Evolutionary conservation across 257 asterid genomes (phyloP).

Genomic region (Linderniella brevidens): DNA sequence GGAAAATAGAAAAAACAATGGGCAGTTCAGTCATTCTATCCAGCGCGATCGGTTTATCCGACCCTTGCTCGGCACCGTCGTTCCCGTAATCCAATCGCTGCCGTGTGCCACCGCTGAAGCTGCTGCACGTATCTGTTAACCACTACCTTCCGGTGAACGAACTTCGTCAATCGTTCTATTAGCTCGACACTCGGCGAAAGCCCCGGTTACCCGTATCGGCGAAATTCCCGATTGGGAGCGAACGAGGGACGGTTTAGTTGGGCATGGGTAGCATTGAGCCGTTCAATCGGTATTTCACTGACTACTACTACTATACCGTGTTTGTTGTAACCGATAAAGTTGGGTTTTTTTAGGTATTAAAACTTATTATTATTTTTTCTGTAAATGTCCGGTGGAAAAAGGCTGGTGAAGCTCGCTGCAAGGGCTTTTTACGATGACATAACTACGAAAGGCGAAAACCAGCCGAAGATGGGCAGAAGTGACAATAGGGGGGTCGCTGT

Average conservation of each 20-base stretch:
- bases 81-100: too few relatives aligned
- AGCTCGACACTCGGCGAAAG: too few relatives aligned
- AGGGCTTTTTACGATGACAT: constrained; percentile 90
- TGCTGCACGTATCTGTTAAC: too few relatives aligned
- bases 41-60: too few relatives aligned
- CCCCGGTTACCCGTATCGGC: too few relatives aligned
- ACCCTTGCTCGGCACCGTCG: too few relatives aligned
- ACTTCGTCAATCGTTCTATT: too few relatives aligned
- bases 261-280: constrained; percentile 24
- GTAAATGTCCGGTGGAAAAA: constrained; percentile 10
- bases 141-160: too few relatives aligned
- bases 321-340: constrained; percentile 1
- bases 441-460: constrained; percentile 77
- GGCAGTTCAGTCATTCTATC: too few relatives aligned
- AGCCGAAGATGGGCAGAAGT: constrained; percentile 67
- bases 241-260: background rate
- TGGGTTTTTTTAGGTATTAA: constrained; percentile 1
- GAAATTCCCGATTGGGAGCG: too few relatives aligned
- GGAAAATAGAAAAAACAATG: too few relatives aligned
- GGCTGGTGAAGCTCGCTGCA: constrained; percentile 82
- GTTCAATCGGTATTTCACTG: constrained; percentile 22
- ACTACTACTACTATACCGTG: background rate
- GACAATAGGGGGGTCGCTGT: constrained; percentile 92
- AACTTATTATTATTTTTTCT: background rate
- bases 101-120: too few relatives aligned